A percentile compares a stretch with the other conserved stretches of the same genome.
These are phyloP conservation scores for Ustilago lituana DNA, from an alignment of 1,284 basidiomycete genomes.

Conservation along the genomic window DNA sequence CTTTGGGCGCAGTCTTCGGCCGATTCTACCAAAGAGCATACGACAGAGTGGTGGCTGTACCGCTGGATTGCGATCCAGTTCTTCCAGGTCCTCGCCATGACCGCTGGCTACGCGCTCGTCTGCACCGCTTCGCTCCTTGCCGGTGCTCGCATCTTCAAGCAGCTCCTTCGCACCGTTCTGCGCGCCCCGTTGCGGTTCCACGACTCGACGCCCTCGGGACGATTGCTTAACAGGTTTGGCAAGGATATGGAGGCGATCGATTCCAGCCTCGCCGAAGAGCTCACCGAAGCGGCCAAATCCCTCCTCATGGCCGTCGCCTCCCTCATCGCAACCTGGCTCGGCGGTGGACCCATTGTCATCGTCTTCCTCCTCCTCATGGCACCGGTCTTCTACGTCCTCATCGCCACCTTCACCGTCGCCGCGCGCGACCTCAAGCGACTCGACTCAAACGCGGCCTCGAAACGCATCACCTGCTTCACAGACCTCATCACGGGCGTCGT, in stretches of 20 bases:
- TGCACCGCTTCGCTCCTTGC: conserved; percentile 74
- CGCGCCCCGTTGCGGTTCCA: conserved; percentile 80
- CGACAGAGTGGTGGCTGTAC: conserved; percentile 67
- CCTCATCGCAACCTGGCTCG: conserved; percentile 75
- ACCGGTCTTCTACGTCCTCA: conserved; percentile 57
- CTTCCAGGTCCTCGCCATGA: conserved; percentile 73
- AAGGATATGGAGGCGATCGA: conserved; percentile 87
- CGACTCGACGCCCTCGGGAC: conserved; percentile 81
- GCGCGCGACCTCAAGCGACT: conserved; percentile 87
- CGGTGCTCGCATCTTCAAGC: conserved; percentile 74
- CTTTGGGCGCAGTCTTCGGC: conserved; percentile 16
- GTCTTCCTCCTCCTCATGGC: conserved; percentile 69
- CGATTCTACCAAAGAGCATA: not conserved
- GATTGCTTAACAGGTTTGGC: conserved; percentile 81
- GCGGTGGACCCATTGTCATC: conserved; percentile 77
- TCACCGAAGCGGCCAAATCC: conserved; percentile 59
- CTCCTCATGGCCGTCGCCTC: conserved; percentile 67
- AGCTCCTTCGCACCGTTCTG: conserved; percentile 73
- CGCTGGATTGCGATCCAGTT: conserved; percentile 81
- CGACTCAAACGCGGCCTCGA: conserved; percentile 75
- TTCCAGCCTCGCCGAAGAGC: conserved; percentile 71
- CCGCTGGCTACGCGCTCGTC: conserved; percentile 74
- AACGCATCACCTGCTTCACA: conserved; percentile 82
- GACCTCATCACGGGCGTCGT: conserved; percentile 87
- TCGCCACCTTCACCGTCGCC: conserved; percentile 81